These are phyloP conservation scores for Ceratocystis lukuohia DNA, from an alignment of 2,329 filamentous ascomycete genomes.

Conservation along the genomic window DNA sequence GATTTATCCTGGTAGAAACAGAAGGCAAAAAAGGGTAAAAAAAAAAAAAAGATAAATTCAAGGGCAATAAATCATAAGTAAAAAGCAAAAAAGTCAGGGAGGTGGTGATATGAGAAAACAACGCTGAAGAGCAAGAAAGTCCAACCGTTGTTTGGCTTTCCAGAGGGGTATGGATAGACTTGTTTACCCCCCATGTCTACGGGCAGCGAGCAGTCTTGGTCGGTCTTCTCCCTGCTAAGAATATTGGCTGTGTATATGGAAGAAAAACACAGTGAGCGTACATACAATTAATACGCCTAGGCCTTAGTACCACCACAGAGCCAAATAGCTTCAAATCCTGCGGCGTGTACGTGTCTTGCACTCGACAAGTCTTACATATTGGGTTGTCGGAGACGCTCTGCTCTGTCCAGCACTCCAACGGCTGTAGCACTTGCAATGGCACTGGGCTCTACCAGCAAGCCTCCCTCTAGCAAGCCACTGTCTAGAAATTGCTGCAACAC, in stretches of 20 bases:
- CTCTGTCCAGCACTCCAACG: neutral
- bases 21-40: neutral
- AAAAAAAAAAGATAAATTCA: slow-evolving; percentile 5
- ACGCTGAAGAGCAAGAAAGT: slow-evolving; percentile 1
- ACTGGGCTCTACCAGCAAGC: too few species aligned
- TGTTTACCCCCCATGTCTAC: too few species aligned
- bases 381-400: neutral
- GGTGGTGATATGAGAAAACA: neutral
- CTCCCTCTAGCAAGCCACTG: too few species aligned
- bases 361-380: neutral
- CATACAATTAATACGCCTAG: neutral
- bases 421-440: neutral
- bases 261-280: neutral
- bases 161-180: too few species aligned
- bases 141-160: neutral
- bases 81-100: neutral
- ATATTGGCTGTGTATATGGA: neutral
- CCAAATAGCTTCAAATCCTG: neutral
- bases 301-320: neutral
- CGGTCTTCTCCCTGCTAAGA: neutral
- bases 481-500: neutral
- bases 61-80: slow-evolving; percentile 12
- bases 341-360: neutral
- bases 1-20: neutral
- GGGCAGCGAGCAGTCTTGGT: neutral